Base-by-base conservation (phyloP, 208 protist species). In the Trypanosomatidae sp. region DNA sequence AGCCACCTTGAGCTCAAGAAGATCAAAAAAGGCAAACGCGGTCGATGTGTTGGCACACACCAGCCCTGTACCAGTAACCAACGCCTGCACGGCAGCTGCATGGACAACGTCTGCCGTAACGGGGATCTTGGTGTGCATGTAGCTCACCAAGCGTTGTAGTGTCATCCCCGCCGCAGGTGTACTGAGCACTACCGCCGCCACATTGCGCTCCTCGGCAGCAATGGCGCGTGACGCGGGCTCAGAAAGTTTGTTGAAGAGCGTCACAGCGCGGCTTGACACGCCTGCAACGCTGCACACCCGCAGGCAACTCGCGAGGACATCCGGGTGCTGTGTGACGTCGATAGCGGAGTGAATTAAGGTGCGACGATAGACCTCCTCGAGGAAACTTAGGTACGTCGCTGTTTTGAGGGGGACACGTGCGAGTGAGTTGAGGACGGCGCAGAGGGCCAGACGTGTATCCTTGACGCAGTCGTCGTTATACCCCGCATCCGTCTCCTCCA, bases 201-300 rank as follows among this genome's bases (percentile, higher is more conserved):
- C 56, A 56, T 85, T 83, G n/a, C 67, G 39, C 56, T 87, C 79
- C 60, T 72, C 50, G 12, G 82, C 53, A 19, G 85, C 80, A 25
- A 80, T 43, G 19, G 59, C 53, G 22, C 75, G 74, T 1, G 84
- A 82, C 4, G 73, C 41, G 0, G 86, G 85, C 19, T 74, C 81
- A 10, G 78, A 56, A 0, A 93, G 73, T 17, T 80, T 79, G 69
- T 93, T 93, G 62, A 90, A 93, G 28, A 90, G 69, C 17, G 82
- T 28, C n/a, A 86, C 62, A 13, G 88, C 79, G 2, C 73, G 71
- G 39, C 2, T 65, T 2, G 67, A 3, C 7, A 53, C 43, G 0
- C 69, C 55, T 0, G 71, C 74, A 9, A 72, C 66, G 59, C 77
- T 33, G 72, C 79, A 70, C 15, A 77, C 77, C 30, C 70, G 69